Percentiles rank a stretch among this genome's conserved stretches.
Evolutionary conservation across 192 early-diverging fungal genomes (phyloP).

Genomic region (Podila epicladia): DNA sequence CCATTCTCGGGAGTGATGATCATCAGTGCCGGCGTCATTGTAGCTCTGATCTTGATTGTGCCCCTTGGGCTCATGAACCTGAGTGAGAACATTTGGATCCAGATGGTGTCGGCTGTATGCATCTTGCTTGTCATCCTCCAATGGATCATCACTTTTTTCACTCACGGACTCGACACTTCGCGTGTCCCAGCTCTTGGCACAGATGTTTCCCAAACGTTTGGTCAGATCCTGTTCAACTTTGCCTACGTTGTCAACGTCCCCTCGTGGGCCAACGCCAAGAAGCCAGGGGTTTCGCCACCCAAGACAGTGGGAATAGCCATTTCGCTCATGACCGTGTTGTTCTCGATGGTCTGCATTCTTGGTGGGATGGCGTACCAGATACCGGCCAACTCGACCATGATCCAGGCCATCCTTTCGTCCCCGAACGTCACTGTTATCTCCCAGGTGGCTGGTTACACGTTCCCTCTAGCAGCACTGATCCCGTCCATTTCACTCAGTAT

Average conservation of each 20-base stretch:
- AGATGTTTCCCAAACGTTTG: constrained; percentile 63
- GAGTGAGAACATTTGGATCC: constrained; percentile 76
- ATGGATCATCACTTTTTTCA: constrained; percentile 67
- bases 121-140: constrained; percentile 61
- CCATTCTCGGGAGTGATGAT: constrained; percentile 70
- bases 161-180: constrained; percentile 55
- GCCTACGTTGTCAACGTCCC: constrained; percentile 76
- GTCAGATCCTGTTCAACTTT: constrained; percentile 77
- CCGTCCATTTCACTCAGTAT: constrained; percentile 78
- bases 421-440: constrained; percentile 40
- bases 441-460: constrained; percentile 58
- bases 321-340: constrained; percentile 61
- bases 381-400: constrained; percentile 45
- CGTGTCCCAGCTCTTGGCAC: constrained; percentile 64
- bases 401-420: constrained; percentile 48
- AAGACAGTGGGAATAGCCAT: constrained; percentile 65
- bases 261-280: constrained; percentile 72
- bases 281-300: constrained; percentile 64
- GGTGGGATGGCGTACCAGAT: constrained; percentile 64
- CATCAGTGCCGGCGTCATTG: constrained; percentile 65
- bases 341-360: constrained; percentile 57
- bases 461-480: constrained; percentile 65
- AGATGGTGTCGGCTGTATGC: constrained; percentile 67
- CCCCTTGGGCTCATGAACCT: constrained; percentile 70
- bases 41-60: constrained; percentile 58